Evolutionary conservation across 75 land plant species (phyloP).

Genomic region (Sequoiadendron giganteum): DNA sequence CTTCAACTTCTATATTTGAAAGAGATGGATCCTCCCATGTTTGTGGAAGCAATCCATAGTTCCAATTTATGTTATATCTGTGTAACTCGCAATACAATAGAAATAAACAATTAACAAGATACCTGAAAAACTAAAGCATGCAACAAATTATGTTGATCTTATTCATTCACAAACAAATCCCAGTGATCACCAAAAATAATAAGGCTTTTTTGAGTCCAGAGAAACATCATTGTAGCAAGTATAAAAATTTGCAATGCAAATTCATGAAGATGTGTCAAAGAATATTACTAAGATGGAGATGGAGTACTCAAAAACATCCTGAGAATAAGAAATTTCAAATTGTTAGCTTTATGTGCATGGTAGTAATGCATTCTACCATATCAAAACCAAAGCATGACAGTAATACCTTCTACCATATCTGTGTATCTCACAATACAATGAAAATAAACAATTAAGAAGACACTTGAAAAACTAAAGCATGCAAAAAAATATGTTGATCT

Average conservation of each 20-base stretch:
- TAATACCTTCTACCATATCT: slow-evolving; percentile 33
- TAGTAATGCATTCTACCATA: not conserved
- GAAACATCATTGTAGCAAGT: not conserved
- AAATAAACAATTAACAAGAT: not conserved
- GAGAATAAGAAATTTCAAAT: not conserved
- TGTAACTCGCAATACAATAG: not conserved
- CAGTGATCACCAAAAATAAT: not conserved
- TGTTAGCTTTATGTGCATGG: not conserved
- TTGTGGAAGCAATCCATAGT: slow-evolving; percentile 96
- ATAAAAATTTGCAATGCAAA: not conserved
- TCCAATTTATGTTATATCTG: slow-evolving; percentile 98
- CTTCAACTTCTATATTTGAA: slow-evolving; percentile 86
- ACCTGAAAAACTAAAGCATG: not conserved
- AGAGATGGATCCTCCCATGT: slow-evolving; percentile 96
- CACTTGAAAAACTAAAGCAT: not conserved
- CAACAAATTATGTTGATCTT: not conserved
- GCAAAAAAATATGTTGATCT: not conserved
- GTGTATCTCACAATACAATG: not conserved
- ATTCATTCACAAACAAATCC: not conserved
- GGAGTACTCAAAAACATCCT: not conserved
- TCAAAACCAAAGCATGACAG: not conserved
- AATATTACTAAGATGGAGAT: not conserved
- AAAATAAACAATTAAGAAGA: not conserved
- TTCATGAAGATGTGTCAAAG: not conserved
- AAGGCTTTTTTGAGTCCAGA: not conserved